phyloP scores from a whole-genome alignment of 139 green algal species.

The Pleodorina starrii region DNA sequence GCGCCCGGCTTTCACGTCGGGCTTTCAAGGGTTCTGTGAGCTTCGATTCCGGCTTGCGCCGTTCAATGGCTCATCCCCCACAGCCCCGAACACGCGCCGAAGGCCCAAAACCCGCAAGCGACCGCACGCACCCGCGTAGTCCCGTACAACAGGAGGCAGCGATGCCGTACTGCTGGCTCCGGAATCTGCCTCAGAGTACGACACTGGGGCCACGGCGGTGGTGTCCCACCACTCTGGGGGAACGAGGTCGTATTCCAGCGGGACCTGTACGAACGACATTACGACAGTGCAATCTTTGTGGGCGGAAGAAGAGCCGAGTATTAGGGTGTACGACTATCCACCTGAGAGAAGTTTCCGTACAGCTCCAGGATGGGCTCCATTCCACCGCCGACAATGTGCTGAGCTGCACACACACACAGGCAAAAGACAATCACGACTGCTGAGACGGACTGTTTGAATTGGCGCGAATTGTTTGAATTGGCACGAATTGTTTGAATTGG shows the following conservation, averaged over 20 bases:
- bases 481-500: background rate
- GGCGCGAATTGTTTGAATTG: background rate
- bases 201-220: background rate
- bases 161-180: background rate
- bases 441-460: too few species aligned
- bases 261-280: background rate
- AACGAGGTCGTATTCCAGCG: background rate
- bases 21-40: background rate
- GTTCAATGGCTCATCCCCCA: background rate
- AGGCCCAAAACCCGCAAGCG: background rate
- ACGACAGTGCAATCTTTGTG: background rate
- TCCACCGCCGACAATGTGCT: background rate
- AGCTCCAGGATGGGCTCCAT: background rate
- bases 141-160: background rate
- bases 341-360: background rate
- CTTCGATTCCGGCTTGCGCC: background rate
- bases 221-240: background rate
- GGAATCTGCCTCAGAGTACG: background rate
- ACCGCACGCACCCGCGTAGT: background rate
- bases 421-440: background rate
- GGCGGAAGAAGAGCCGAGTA: background rate
- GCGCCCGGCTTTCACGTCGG: background rate
- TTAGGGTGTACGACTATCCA: background rate
- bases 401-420: background rate
- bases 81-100: background rate